Evolutionary conservation across 2,329 filamentous ascomycete genomes (phyloP), one percentile per base, ranked within the genome.

Genomic region (Alternaria sp.): DNA sequence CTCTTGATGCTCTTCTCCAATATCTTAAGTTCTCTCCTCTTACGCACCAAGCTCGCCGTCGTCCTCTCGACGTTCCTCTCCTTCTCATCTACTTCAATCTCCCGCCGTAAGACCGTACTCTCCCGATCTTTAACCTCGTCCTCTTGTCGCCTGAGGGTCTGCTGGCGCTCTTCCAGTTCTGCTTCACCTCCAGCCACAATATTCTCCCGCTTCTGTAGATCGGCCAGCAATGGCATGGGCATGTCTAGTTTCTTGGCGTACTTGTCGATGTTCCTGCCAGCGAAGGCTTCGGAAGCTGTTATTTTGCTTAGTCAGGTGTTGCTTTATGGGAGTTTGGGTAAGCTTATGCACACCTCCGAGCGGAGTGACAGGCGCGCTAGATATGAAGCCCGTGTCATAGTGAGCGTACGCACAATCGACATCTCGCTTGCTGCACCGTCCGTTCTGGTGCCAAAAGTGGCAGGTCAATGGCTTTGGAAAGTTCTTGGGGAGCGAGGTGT

Each of bases 401-500:
- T 65, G 59, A 11, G 53, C 59, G 30, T 63, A 60, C 12, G 46
- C 57, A 34, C 44, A 59, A 7, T 59, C 60, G 0, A 46, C 34
- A 9, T 59, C 58, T 11, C 58, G 46, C 20, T 61, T 61, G 39
- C 39, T 57, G 41, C 58, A 61, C 28, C 46, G 22, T 11, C 58
- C 58, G 32, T 52, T 57, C n/a, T 54, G 41, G 55, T 63, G 26
- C 61, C 61, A 63, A 46, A 63, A 57, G 51, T 54, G 60, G 44
- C 58, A 63, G 5, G 61, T 63, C 9, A 63, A 28, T 2, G 56
- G 56, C 9, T 34, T 38, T 8, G 46, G 20, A 42, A 65, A 63
- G 38, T 65, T 59, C 16, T 63, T 62, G 3, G 62, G 62, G 14
- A 62, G 12, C 7, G 48, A 47, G 0, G 20, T 39, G 12, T 62